Percentiles rank a stretch among this genome's conserved stretches.
Conservation (phyloP, 106 monocot genomes). For the Platanthera zijinensis region DNA sequence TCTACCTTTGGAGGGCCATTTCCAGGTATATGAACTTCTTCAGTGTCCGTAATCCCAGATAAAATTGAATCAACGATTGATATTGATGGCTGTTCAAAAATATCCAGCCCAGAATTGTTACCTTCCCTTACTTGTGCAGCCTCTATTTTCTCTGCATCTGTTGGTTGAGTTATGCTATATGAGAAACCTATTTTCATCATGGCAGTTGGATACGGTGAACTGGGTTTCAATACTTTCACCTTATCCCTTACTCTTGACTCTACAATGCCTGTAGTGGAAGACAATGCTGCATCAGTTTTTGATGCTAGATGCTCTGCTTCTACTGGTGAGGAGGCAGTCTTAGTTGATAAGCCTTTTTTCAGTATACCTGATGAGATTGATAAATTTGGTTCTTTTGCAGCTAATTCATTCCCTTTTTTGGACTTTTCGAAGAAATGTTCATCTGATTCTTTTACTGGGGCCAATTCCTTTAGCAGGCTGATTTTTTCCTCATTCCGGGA, state of each 20-base stretch:
- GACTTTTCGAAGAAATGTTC: background rate
- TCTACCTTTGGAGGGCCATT: conserved; percentile 5
- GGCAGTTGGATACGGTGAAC: conserved; percentile 6
- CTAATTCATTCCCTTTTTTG: background rate
- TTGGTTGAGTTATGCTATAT: background rate
- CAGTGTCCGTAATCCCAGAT: conserved; percentile 16
- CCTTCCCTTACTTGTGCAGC: conserved; percentile 9
- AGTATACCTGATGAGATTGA: background rate
- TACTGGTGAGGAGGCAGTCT: background rate
- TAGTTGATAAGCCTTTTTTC: background rate
- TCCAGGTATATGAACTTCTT: conserved; percentile 9
- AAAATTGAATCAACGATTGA: conserved; percentile 4
- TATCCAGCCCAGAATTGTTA: conserved; percentile 16
- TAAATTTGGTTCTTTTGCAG: background rate
- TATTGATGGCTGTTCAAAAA: conserved; percentile 8
- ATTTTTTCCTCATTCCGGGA: conserved; percentile 12
- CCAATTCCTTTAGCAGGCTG: conserved; percentile 10
- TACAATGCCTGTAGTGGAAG: background rate
- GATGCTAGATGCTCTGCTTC: background rate
- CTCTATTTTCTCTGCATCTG: background rate
- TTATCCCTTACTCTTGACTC: conserved; percentile 2
- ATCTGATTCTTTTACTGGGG: background rate
- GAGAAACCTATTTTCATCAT: conserved; percentile 4
- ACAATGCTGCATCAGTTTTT: background rate
- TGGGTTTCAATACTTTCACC: conserved; percentile 7